phyloP scores from a whole-genome alignment of 208 protist species.

The Paratrypanosoma confusum region DNA sequence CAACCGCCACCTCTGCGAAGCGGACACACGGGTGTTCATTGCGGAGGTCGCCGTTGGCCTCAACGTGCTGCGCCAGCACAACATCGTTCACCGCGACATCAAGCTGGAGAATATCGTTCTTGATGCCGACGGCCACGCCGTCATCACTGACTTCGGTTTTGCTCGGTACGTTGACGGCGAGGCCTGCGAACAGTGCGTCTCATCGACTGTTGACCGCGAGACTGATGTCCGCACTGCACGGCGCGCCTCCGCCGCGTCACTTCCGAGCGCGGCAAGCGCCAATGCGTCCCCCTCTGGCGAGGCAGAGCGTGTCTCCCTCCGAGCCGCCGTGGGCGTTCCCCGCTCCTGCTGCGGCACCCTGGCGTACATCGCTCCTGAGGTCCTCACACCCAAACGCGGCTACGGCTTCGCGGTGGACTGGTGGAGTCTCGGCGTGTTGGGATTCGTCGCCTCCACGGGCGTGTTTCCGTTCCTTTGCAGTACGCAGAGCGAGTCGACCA shows the following conservation, averaged over 20 bases:
- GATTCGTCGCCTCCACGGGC: conserved; percentile 65
- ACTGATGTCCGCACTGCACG: conserved; percentile 41
- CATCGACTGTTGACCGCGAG: conserved; percentile 27
- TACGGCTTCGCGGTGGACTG: conserved; percentile 75
- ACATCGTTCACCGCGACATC: conserved; percentile 80
- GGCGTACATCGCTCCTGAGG: conserved; percentile 83
- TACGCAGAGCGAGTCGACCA: conserved; percentile 35
- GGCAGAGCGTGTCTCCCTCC: conserved; percentile 9
- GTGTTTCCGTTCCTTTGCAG: conserved; percentile 62
- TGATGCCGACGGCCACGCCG: conserved; percentile 57
- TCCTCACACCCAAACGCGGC: conserved; percentile 25
- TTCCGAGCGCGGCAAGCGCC: conserved; percentile 15
- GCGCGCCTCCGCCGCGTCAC: conserved; percentile 19
- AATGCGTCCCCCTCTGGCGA: conserved; percentile 14
- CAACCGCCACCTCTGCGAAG: conserved; percentile 38
- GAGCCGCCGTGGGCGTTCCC: conserved; percentile 12
- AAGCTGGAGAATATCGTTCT: conserved; percentile 85
- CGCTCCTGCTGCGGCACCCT: conserved; percentile 80
- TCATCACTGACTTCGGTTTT: conserved; percentile 83
- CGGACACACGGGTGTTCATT: conserved; percentile 73
- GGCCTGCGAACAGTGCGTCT: conserved; percentile 16
- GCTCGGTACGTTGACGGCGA: conserved; percentile 47
- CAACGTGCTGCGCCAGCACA: conserved; percentile 59
- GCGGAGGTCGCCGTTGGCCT: conserved; percentile 84
- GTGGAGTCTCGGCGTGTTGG: conserved; percentile 71